Conservation (phyloP, 495 filamentous ascomycete species). For the Penicillium desertorum region DNA sequence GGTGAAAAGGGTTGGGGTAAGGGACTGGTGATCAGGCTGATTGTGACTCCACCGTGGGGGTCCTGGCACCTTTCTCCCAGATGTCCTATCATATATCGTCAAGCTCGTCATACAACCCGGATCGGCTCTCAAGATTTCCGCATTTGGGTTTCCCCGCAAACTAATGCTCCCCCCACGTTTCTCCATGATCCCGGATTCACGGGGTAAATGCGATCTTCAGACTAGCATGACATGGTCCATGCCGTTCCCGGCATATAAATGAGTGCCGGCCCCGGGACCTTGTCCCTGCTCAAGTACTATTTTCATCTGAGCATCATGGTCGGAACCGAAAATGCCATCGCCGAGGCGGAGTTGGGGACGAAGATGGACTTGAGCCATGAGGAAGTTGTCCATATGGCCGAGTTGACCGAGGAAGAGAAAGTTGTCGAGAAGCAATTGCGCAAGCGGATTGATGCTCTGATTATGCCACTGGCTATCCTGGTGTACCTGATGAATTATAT, state of each 20-base stretch:
- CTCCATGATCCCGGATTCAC: slow-evolving; percentile 6
- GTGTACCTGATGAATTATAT: slow-evolving; percentile 61
- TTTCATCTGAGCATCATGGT: slow-evolving; percentile 18
- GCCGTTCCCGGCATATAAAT: slow-evolving; percentile 11
- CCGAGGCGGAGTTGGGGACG: slow-evolving; percentile 42
- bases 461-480: slow-evolving; percentile 57
- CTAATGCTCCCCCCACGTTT: slow-evolving; percentile 13
- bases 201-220: slow-evolving; percentile 2
- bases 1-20: background rate
- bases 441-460: slow-evolving; percentile 49
- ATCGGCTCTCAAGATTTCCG: background rate
- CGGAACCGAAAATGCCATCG: slow-evolving; percentile 21
- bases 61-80: background rate
- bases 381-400: slow-evolving; percentile 40
- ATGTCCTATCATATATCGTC: background rate
- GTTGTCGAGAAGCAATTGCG: slow-evolving; percentile 48
- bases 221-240: background rate
- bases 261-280: background rate
- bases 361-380: slow-evolving; percentile 44
- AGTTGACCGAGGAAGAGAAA: slow-evolving; percentile 47
- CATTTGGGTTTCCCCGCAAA: slow-evolving; percentile 11
- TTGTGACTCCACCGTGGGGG: slow-evolving; percentile 7
- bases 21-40: background rate
- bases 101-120: background rate
- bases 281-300: background rate